Conservation (phyloP, 2,329 filamentous ascomycete species). For the Didymellaceae sp. region DNA sequence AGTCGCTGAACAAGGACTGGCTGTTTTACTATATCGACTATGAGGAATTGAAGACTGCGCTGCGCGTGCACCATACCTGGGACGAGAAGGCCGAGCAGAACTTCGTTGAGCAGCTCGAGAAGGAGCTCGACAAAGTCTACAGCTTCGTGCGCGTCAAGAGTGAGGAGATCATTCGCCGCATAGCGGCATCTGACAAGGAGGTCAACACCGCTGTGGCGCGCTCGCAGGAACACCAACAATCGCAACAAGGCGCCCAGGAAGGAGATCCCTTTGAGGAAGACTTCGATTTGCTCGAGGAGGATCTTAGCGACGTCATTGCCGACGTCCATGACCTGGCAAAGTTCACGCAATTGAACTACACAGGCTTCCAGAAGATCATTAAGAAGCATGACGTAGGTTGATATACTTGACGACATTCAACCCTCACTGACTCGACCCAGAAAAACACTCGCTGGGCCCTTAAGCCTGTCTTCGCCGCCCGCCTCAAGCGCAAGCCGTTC, state of each 20-base stretch:
- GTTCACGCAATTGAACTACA: conserved; percentile 98
- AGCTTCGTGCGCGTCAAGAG: conserved; percentile 97
- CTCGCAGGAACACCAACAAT: conserved; percentile 20
- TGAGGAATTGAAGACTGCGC: conserved; percentile 85
- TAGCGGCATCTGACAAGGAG: conserved; percentile 85
- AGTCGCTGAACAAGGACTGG: conserved; percentile 95
- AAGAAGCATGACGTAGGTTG: conserved; percentile 93
- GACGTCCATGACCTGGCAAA: conserved; percentile 98
- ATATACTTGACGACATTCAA: conserved; percentile 10
- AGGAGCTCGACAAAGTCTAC: conserved; percentile 95
- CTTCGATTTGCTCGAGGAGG: conserved; percentile 91
- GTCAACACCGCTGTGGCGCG: conserved; percentile 85
- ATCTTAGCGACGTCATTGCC: conserved; percentile 96
- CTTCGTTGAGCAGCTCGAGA: conserved; percentile 86
- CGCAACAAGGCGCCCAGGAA: conserved; percentile 27
- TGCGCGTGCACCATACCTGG: conserved; percentile 82
- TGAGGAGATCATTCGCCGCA: conserved; percentile 91
- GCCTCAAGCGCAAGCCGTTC: conserved; percentile 94
- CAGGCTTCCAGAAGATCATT: conserved; percentile 99
- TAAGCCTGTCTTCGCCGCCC: conserved; percentile 92
- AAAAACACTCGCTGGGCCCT: conserved; percentile 95
- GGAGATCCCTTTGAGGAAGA: conserved; percentile 79
- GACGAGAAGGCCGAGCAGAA: conserved; percentile 87
- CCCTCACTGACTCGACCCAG: conserved; percentile 53
- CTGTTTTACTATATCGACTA: conserved; percentile 99